Evolutionary conservation across 1,284 basidiomycete species (phyloP).

Genomic region (Irpex sp.): DNA sequence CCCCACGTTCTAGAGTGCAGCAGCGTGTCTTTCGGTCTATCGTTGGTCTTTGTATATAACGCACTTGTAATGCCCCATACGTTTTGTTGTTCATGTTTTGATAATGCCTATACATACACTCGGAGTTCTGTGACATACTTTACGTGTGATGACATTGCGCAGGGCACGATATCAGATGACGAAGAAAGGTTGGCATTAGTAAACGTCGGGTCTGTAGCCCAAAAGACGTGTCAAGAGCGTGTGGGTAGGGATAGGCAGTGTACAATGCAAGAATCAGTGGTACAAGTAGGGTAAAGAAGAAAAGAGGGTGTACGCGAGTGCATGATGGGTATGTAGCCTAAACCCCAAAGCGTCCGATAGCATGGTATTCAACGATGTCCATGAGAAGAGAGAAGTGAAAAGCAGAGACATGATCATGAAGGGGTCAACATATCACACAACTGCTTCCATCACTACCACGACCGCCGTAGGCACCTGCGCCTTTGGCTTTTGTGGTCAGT

Average conservation of each 20-base stretch:
- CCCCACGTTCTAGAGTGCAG: background rate
- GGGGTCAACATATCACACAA: conserved; percentile 31
- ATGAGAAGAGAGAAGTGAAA: background rate
- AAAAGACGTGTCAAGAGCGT: background rate
- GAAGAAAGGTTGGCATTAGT: background rate
- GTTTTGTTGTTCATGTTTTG: background rate
- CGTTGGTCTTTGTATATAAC: conserved; percentile 4
- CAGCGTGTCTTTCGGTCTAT: background rate
- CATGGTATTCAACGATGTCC: background rate
- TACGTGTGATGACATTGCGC: background rate
- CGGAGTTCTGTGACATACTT: background rate
- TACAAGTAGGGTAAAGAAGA: background rate
- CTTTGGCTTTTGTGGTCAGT: conserved; percentile 77
- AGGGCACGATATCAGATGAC: background rate
- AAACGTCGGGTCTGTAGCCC: background rate
- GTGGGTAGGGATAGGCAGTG: background rate
- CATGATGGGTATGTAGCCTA: background rate
- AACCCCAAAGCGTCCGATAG: conserved; percentile 1
- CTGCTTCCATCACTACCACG: conserved; percentile 30
- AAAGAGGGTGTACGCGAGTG: background rate
- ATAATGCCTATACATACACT: conserved; percentile 1
- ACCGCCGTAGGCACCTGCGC: conserved; percentile 53
- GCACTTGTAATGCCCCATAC: background rate
- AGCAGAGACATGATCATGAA: background rate
- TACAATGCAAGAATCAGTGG: background rate